Base-by-base conservation (phyloP, 1,139 yeast species). In the Candida neerlandica region DNA sequence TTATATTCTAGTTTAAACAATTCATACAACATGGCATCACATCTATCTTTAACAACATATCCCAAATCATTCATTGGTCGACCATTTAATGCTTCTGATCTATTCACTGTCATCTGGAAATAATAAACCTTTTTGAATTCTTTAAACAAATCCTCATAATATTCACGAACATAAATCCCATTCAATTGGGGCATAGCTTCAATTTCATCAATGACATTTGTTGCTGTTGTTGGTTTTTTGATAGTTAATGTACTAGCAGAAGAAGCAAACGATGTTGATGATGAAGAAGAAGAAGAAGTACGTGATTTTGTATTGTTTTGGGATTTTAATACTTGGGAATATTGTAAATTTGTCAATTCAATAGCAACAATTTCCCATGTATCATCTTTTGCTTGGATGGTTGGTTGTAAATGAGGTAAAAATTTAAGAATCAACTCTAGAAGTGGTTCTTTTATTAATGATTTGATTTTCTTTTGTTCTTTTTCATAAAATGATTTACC, bases 351-450 rank as follows among this genome's bases (percentile, higher is more conserved):
- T 4, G 49, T 44, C 42, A 71, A 57, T 48, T 67, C 64, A 23
- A 71, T 70, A 6, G 77, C 74, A 11, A 71, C 60, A 7, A 68
- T 55, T 55, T 71, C 77, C 77, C 77, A 71, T 1, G 58, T 50
- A 51, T 68, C 69, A 46, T 68, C 69, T 49, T 62, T 65, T 35
- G 60, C 62, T 38, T 58, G 56, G 12, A 48, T 46, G 1, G 65
- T 61, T 12, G 60, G 50, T 54, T 70, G 76, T 21, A 70, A 58
- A 55, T 71, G 76, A 4, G 77, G 77, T 35, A 71, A 57, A 33
- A 65, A 58, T 39, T 59, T 64, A 5, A 71, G 55, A 0, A 70
- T 72, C 26, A 63, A 58, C 45, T 69, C 70, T 7, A 71, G 57
- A 30, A 71, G 54, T 0, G 73, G 73, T 19, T 61, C 62, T 48